A percentile compares a stretch with the other conserved stretches of the same genome.
These are phyloP conservation scores for Gyrodon lividus DNA, from an alignment of 768 basidiomycete genomes.

Conservation along the genomic window DNA sequence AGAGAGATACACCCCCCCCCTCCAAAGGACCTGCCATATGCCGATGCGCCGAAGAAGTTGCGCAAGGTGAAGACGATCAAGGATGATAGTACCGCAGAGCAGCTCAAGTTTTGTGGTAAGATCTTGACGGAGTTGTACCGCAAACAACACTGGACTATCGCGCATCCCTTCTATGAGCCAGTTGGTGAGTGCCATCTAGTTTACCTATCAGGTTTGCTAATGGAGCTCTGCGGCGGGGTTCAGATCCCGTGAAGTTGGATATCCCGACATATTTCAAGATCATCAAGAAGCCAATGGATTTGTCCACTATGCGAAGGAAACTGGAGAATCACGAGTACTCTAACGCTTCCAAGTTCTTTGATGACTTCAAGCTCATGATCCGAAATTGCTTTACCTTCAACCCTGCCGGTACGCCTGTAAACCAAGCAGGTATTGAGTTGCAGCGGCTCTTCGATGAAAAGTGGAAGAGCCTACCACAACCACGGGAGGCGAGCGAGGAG, in stretches of 20 bases:
- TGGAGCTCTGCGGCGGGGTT: not conserved
- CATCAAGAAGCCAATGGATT: constrained; percentile 94
- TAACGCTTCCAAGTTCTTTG: constrained; percentile 77
- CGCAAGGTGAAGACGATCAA: constrained; percentile 58
- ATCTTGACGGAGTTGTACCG: constrained; percentile 72
- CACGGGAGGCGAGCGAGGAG: constrained; percentile 52
- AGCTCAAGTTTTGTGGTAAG: constrained; percentile 80
- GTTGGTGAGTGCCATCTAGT: constrained; percentile 64
- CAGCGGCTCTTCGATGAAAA: constrained; percentile 90
- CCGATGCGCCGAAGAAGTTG: constrained; percentile 69
- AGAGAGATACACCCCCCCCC: constrained; percentile 97
- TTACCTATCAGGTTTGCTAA: not conserved
- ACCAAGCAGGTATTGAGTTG: constrained; percentile 82
- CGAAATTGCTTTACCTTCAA: constrained; percentile 93
- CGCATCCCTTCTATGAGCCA: constrained; percentile 88
- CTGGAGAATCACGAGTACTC: constrained; percentile 76
- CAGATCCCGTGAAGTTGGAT: constrained; percentile 76
- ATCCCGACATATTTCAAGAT: constrained; percentile 85
- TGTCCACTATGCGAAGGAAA: constrained; percentile 85
- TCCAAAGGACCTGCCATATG: constrained; percentile 85
- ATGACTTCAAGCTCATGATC: constrained; percentile 94
- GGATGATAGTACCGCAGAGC: constrained; percentile 73
- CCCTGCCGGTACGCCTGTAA: constrained; percentile 82
- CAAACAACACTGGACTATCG: constrained; percentile 72
- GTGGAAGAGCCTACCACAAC: constrained; percentile 75